Evolutionary conservation across 73 alveolate species (phyloP).

Genomic region (Stentor coeruleus): DNA sequence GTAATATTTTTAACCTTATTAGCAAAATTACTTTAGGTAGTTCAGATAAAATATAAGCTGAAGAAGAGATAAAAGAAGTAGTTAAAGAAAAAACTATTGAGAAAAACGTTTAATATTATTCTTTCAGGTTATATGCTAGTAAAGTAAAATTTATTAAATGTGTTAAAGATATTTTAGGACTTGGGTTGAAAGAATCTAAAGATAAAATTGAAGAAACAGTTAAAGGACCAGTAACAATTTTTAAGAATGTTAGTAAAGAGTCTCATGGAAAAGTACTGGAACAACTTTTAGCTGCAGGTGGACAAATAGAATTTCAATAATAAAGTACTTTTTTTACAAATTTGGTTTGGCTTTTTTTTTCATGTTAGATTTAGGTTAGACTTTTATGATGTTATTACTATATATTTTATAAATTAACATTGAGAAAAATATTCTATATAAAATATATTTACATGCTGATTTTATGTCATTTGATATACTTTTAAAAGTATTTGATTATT

Average conservation of each 20-base stretch:
- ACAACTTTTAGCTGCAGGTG: not conserved
- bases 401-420: too few relatives aligned
- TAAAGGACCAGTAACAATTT: slow-evolving; percentile 2
- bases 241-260: slow-evolving; percentile 16
- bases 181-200: slow-evolving; percentile 21
- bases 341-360: too few relatives aligned
- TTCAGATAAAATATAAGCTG: not conserved
- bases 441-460: too few relatives aligned
- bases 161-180: slow-evolving; percentile 12
- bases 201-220: not conserved
- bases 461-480: too few relatives aligned
- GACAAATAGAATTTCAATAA: not conserved
- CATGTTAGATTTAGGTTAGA: too few relatives aligned
- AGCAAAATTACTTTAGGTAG: not conserved
- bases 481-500: too few relatives aligned
- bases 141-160: slow-evolving; percentile 9
- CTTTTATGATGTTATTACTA: too few relatives aligned
- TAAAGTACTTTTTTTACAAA: too few relatives aligned
- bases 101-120: not conserved
- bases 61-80: not conserved
- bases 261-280: slow-evolving; percentile 17
- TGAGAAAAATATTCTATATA: too few relatives aligned
- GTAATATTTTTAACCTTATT: not conserved
- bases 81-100: not conserved
- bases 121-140: not conserved